Base-by-base conservation (phyloP, 2,329 filamentous ascomycete genomes). In the Epichloe baconii region DNA sequence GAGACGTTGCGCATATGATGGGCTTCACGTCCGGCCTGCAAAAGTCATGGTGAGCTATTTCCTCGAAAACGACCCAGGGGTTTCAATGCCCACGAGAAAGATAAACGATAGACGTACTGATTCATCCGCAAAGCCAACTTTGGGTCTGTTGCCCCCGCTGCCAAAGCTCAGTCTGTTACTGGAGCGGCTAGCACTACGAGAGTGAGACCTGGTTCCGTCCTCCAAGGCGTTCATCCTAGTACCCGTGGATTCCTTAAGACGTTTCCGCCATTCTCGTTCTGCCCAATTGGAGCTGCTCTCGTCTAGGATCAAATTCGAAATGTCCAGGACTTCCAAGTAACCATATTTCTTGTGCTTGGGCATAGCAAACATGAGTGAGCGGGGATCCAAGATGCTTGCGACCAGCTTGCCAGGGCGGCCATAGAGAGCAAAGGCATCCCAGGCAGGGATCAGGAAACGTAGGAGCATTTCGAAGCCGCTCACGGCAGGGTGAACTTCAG, bases 321-420 rank as follows among this genome's bases (percentile, higher is more conserved):
- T 87, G 63, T 98, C 93, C 51, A 90, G 69, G 37, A 89, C 82
- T 61, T 97, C 93, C 26, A 98, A 71, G 61, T 97, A 97, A 0
- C 91, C 90, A 61, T 95, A 95, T 56, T 86, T 79, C 49, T 83
- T 82, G 59, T 93, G 82, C 59, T 86, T 88, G 0, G 93, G 91
- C 83, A 98, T 94, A 5, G 90, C 93, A 66, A 97, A 98, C 93
- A 98, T 98, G 57, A 98, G 75, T 52, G 93, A 95, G 44, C 88
- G 81, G 4, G 86, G 75, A 66, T 97, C 90, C 44, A 90, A 78
- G 0, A 86, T 84, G 62, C 95, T 95, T 3, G 93, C 88, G 36
- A 95, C 83, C 44, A 98, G 75, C 54, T 88, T 83, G 31, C 80
- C 86, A 0, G 93, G 93, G 21, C 93, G 85, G 31, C 93, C 93